A percentile compares a stretch with the other conserved stretches of the same genome.
Conservation (phyloP, 306 rosid genomes). For the Acmispon strigosus region DNA sequence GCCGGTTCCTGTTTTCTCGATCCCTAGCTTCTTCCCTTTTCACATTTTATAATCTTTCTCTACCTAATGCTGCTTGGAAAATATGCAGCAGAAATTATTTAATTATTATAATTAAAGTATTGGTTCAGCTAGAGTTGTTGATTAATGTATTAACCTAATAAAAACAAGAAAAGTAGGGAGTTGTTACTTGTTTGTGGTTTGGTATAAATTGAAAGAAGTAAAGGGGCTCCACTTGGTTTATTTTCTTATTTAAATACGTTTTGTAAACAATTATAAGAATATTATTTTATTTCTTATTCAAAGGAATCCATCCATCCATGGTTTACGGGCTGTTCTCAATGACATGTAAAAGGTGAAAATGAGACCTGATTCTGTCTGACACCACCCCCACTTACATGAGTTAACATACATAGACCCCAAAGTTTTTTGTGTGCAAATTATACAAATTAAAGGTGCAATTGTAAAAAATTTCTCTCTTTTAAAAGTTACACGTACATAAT, state of each 20-base stretch:
- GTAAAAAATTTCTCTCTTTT: too few relatives aligned
- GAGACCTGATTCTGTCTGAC: conserved; percentile 1
- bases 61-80: not conserved
- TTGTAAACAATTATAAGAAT: too few relatives aligned
- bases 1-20: conserved; percentile 27
- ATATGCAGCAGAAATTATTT: too few relatives aligned
- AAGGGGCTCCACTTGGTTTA: not conserved
- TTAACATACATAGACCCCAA: too few relatives aligned
- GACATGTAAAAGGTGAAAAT: not conserved
- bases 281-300: too few relatives aligned
- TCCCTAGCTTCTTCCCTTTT: not conserved
- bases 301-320: not conserved
- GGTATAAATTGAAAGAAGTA: not conserved
- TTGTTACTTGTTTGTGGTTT: not conserved
- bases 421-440: too few relatives aligned
- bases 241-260: too few relatives aligned
- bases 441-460: too few relatives aligned
- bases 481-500: too few relatives aligned
- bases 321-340: not conserved
- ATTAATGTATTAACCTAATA: not conserved
- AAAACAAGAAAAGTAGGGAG: not conserved
- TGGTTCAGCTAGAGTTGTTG: not conserved
- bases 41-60: not conserved
- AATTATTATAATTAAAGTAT: not conserved
- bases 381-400: not conserved